Base-by-base conservation (phyloP, 345 rosid genomes). In the Bruguiera sexangula region DNA sequence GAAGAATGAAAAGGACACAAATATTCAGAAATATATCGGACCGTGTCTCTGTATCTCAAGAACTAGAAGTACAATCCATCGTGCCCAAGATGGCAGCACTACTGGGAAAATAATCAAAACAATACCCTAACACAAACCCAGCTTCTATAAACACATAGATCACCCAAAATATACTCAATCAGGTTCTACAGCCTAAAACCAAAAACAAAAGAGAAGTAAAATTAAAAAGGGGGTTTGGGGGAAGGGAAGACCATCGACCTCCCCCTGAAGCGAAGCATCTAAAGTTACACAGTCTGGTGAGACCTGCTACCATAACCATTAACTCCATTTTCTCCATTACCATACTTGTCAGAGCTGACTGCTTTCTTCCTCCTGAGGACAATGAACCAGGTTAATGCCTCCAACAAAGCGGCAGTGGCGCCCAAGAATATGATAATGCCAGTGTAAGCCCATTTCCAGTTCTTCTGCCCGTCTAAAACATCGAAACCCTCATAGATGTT, bases 401-500 rank as follows among this genome's bases (percentile, higher is more conserved):
- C 98, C 75, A 91, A 72, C 3, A 86, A 56, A 24, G 76, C 73
- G 0, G 91, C 79, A 0, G 65, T 58, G 5, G 76, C 65, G 1
- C 92, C 98, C 61, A 94, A 76, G 22, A 82, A 82, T 6, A 87
- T 81, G 62, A 94, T 73, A 60, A 87, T 68, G 13, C 86, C 86
- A 6, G 74, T 82, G 77, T 86, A 94, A 19, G 80, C 76, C 65
- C 65, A 72, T 75, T 82, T 83, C 98, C 98, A 94, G 57, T 82
- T 72, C 43, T 84, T 70, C 0, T 59, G 81, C 0, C 87, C 90
- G 37, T 82, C 73, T 80, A 94, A 75, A 37, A 84, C 81, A 4
- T 88, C 89, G 15, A 94, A 73, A 6, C 98, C 98, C 39, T 91
- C 70, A 58, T 82, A 88, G 69, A 94, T 78, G 61, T 94, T 91